phyloP scores from a whole-genome alignment of 2,329 filamentous ascomycete genomes.

The Paracoccidioides brasiliensis region DNA sequence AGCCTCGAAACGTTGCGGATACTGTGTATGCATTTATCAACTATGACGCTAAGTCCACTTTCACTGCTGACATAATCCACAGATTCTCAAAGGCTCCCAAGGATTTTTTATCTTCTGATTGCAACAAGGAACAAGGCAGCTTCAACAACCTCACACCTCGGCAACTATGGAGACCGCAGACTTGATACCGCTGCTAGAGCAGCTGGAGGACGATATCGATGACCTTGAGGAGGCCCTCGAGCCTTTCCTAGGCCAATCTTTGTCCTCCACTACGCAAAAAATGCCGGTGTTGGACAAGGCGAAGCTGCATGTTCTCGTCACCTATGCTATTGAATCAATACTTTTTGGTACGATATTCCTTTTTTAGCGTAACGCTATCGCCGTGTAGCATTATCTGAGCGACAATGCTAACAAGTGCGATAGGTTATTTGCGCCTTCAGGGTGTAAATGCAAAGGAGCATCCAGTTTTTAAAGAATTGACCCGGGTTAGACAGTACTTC shows the following conservation, averaged over 20 bases:
- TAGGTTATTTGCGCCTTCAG: conserved; percentile 64
- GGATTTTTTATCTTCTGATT: not conserved
- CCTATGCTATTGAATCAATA: conserved; percentile 82
- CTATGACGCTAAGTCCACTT: not conserved
- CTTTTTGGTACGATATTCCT: conserved; percentile 55
- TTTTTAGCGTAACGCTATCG: not conserved
- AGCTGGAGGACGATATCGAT: conserved; percentile 67
- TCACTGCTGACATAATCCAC: not conserved
- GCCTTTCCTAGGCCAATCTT: conserved; percentile 54
- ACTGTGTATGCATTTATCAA: no score
- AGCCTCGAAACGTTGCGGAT: no score
- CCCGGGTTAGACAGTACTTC: conserved; percentile 81
- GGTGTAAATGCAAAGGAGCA: conserved; percentile 73
- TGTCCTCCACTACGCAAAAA: conserved; percentile 59
- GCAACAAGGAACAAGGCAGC: not conserved
- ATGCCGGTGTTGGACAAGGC: conserved; percentile 89
- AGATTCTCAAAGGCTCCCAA: not conserved
- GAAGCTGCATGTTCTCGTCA: conserved; percentile 77
- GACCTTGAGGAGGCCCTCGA: conserved; percentile 59
- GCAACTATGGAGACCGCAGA: conserved; percentile 41
- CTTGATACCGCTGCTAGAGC: conserved; percentile 54
- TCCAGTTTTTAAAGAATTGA: conserved; percentile 72
- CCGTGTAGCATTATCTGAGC: not conserved
- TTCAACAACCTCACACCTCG: conserved; percentile 4
- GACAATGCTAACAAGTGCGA: not conserved